Evolutionary conservation across 2,329 filamentous ascomycete genomes (phyloP).

Genomic region (Gliomastix tumulicola): DNA sequence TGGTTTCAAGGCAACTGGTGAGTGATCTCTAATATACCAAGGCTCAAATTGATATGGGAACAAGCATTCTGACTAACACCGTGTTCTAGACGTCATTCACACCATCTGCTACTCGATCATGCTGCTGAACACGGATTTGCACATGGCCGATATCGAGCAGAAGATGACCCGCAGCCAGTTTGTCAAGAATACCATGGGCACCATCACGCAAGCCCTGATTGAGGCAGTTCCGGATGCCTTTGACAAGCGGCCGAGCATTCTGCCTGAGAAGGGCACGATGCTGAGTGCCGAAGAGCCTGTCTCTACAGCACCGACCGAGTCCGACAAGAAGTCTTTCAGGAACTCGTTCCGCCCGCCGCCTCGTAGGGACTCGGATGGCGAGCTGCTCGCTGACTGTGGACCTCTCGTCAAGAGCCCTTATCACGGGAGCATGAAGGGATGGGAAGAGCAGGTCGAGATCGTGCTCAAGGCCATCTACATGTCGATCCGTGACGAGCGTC

Average conservation of each 20-base stretch:
- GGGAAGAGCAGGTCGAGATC: conserved; percentile 85
- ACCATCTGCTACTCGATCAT: conserved; percentile 96
- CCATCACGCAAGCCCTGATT: conserved; percentile 68
- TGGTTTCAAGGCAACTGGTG: conserved; percentile 84
- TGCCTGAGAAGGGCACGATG: conserved; percentile 34
- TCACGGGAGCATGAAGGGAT: conserved; percentile 66
- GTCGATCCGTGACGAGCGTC: conserved; percentile 79
- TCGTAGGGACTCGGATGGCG: conserved; percentile 45
- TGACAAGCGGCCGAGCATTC: conserved; percentile 48
- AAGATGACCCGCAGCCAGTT: conserved; percentile 97
- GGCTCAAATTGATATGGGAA: no score
- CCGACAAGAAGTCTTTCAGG: conserved; percentile 30
- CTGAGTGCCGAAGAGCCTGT: conserved; percentile 19
- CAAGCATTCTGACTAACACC: no score
- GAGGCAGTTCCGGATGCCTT: conserved; percentile 67
- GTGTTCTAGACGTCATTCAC: conserved; percentile 73
- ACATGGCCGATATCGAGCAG: conserved; percentile 88
- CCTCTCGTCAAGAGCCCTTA: conserved; percentile 74
- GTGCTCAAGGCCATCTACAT: conserved; percentile 88
- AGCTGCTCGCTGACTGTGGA: conserved; percentile 67
- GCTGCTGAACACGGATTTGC: conserved; percentile 90
- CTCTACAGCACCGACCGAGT: conserved; percentile 24
- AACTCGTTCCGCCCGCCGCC: conserved; percentile 45
- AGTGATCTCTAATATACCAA: no score
- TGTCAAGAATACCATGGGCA: conserved; percentile 92